phyloP scores from a whole-genome alignment of 192 early-diverging fungal genomes.

The Backusella liffmaniae region DNA sequence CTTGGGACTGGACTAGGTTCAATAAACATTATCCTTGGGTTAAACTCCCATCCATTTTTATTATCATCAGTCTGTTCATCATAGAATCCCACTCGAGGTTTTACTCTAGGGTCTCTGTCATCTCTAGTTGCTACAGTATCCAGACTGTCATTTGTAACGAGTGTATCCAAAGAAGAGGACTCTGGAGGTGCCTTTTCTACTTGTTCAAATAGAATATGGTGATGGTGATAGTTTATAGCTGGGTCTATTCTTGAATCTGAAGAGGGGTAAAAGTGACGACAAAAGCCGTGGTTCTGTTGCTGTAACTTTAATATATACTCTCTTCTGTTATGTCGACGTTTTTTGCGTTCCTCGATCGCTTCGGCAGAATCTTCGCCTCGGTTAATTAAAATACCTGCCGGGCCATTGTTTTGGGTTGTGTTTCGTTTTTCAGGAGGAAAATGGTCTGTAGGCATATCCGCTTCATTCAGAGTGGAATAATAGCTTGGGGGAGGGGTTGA shows the following conservation, averaged over 20 bases:
- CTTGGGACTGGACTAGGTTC: conserved; percentile 34
- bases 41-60: neutral
- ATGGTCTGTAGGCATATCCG: neutral
- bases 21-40: conserved; percentile 32
- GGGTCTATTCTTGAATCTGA: neutral
- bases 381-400: conserved; percentile 16
- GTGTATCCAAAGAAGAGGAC: neutral
- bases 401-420: neutral
- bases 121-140: neutral
- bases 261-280: neutral
- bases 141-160: neutral
- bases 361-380: conserved; percentile 19
- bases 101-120: neutral
- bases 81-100: neutral
- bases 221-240: neutral
- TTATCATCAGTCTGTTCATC: neutral
- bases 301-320: conserved; percentile 15
- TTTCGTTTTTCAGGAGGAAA: neutral
- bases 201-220: conserved; percentile 8
- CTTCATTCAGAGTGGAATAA: neutral
- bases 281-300: neutral
- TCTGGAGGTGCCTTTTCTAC: neutral
- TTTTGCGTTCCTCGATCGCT: conserved; percentile 14
- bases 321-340: conserved; percentile 3
- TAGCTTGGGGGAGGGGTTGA: neutral